Base-by-base conservation (phyloP, 805 yeast genomes). In the Saccharomyces cerevisiae region DNA sequence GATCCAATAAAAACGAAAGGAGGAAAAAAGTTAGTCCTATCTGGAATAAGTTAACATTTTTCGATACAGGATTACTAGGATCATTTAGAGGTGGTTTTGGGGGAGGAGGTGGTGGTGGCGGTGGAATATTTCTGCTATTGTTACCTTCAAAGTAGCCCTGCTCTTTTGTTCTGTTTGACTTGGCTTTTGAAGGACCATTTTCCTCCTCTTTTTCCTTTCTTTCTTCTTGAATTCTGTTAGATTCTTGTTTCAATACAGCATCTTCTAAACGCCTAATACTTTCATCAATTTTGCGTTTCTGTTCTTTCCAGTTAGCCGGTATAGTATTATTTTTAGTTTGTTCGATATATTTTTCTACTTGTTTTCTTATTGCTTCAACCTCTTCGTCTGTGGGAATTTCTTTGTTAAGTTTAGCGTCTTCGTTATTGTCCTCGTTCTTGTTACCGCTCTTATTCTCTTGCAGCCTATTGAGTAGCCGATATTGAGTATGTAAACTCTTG, bases 21-120 rank as follows among this genome's bases (percentile, higher is more conserved):
- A 72, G 59, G n/a, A 68, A 56, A 21, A 70, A 58, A 47, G 70
- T 61, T 21, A 73, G 51, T 3, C 71, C 65, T 17, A 74, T 55
- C 56, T 72, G 74, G 47, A 72, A 57, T 11, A 73, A 63, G 29
- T 70, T 72, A 6, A 71, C 55, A 30, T 70, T 71, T 21, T 71
- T 61, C 5, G 67, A 65, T 32, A 69, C 60, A 4, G 60, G 65
- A 55, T 64, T 63, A 49, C 67, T 69, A 22, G 74, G 74, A 51
- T 68, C 70, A 47, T 63, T 64, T 10, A 60, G 47, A 27, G 57
- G 47, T 6, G 43, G 43, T 8, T 36, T 36, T 8, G 43, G 43
- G 8, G 43, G 43, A 6, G 24, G 24, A 4, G 43, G 43, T n/a
- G 43, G 43, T 36, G 43, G 43, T n/a, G 43, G 43, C 8, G 43